Evolutionary conservation across 2,329 filamentous ascomycete species (phyloP).

Genomic region (Cordyceps tenuipes): DNA sequence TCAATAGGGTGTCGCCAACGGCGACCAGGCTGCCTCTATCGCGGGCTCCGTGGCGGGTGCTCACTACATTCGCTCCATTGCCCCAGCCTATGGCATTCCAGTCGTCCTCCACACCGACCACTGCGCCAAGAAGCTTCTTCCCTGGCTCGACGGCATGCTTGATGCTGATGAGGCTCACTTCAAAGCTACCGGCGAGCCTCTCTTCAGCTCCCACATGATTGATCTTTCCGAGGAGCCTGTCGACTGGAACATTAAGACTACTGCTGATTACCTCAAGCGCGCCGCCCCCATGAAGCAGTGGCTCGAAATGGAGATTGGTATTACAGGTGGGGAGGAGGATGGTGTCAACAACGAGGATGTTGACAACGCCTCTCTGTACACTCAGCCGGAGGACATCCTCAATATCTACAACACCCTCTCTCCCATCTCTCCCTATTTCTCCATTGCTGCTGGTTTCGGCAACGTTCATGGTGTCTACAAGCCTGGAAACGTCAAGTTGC

Average conservation of each 20-base stretch:
- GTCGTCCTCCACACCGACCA: constrained; percentile 96
- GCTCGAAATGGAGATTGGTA: constrained; percentile 87
- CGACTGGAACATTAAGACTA: constrained; percentile 85
- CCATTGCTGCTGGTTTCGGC: constrained; percentile 94
- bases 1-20: constrained; percentile 65
- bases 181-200: constrained; percentile 84
- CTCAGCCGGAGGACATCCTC: constrained; percentile 93
- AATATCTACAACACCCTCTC: constrained; percentile 80
- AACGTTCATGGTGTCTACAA: constrained; percentile 99
- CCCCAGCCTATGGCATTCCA: constrained; percentile 80
- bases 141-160: constrained; percentile 94
- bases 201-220: constrained; percentile 98
- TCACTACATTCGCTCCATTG: constrained; percentile 85
- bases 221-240: constrained; percentile 90
- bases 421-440: constrained; percentile 90
- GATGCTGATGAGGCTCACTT: constrained; percentile 92
- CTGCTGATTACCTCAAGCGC: constrained; percentile 86
- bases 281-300: constrained; percentile 96
- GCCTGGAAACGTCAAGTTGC: constrained; percentile 92
- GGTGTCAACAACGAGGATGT: constrained; percentile 98
- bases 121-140: constrained; percentile 98
- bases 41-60: constrained; percentile 81
- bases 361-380: constrained; percentile 96
- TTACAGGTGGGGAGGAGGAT: constrained; percentile 96
- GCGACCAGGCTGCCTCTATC: constrained; percentile 78